Conservation (phyloP, 2,329 filamentous ascomycete species). For the Ramularia endophylla region DNA sequence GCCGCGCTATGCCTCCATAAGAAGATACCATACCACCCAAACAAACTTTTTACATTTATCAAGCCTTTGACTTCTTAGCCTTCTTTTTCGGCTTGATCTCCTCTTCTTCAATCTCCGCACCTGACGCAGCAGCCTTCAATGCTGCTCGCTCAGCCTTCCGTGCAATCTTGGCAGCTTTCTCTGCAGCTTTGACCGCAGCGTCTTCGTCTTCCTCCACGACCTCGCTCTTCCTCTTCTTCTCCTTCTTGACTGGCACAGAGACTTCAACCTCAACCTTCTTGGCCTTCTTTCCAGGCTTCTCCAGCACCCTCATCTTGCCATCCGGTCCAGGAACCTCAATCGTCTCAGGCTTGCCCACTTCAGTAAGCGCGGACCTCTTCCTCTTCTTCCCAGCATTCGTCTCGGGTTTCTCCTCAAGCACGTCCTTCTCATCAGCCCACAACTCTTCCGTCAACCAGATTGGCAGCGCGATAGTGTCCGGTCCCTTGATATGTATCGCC, state of each 20-base stretch:
- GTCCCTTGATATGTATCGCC: constrained; percentile 83
- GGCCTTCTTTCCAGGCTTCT: constrained; percentile 23
- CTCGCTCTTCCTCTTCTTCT: constrained; percentile 30
- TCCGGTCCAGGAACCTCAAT: constrained; percentile 29
- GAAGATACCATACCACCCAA: no score
- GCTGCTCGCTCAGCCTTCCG: constrained; percentile 15
- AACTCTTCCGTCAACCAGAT: constrained; percentile 91
- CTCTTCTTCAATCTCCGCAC: neutral
- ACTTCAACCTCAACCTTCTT: constrained; percentile 13
- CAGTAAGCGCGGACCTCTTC: constrained; percentile 27
- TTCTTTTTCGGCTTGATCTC: constrained; percentile 10
- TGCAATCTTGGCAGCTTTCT: constrained; percentile 12
- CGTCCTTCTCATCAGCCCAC: constrained; percentile 73
- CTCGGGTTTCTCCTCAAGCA: constrained; percentile 51
- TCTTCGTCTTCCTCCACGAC: constrained; percentile 16
- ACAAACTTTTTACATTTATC: neutral
- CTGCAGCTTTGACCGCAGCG: constrained; percentile 16
- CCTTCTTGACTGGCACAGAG: constrained; percentile 15
- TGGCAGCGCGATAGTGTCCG: constrained; percentile 81
- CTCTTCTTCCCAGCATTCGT: constrained; percentile 29
- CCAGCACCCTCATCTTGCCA: constrained; percentile 29
- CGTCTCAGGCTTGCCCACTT: constrained; percentile 16
- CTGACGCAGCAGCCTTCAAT: constrained; percentile 1
- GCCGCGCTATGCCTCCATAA: no score
- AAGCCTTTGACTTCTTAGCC: constrained; percentile 1